phyloP scores from a whole-genome alignment of 2,329 filamentous ascomycete genomes.

The Aspergillus fijiensis region DNA sequence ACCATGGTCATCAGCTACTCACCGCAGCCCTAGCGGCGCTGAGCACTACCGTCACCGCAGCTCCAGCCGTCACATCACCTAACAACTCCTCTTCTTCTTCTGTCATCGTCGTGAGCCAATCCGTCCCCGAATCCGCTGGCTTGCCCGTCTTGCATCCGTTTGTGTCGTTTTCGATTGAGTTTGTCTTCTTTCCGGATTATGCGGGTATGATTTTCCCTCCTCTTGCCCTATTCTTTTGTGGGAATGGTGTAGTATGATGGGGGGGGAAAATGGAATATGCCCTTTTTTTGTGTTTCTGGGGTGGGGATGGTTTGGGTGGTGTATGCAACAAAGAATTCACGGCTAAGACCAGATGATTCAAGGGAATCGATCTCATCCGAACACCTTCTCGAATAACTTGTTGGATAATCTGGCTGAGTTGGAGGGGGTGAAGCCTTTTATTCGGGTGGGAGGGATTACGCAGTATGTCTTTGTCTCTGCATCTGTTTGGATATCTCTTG shows the following conservation, averaged over 20 bases:
- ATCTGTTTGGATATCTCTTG: too few species aligned
- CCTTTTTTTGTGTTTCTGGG: too few species aligned
- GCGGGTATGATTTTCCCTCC: background rate
- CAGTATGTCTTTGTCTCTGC: background rate
- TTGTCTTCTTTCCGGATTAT: constrained; percentile 6
- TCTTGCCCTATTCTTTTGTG: background rate
- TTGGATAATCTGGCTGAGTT: background rate
- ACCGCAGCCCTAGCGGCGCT: background rate
- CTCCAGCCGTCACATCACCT: background rate
- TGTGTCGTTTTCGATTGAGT: constrained; percentile 5
- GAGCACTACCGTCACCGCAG: background rate
- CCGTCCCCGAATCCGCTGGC: background rate
- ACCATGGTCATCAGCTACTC: background rate
- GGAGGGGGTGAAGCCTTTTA: constrained; percentile 1
- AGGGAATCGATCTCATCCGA: constrained; percentile 4
- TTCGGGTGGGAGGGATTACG: constrained; percentile 1
- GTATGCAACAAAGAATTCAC: too few species aligned
- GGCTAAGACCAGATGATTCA: too few species aligned
- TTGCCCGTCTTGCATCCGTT: constrained; percentile 4
- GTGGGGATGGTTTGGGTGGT: too few species aligned
- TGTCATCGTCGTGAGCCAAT: background rate
- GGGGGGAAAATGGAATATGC: too few species aligned
- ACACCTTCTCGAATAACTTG: constrained; percentile 2
- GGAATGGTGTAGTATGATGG: background rate
- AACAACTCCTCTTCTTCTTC: too few species aligned